Conservation (phyloP, 441 rosid genomes). For the Cnidoscolus chayamansa region DNA sequence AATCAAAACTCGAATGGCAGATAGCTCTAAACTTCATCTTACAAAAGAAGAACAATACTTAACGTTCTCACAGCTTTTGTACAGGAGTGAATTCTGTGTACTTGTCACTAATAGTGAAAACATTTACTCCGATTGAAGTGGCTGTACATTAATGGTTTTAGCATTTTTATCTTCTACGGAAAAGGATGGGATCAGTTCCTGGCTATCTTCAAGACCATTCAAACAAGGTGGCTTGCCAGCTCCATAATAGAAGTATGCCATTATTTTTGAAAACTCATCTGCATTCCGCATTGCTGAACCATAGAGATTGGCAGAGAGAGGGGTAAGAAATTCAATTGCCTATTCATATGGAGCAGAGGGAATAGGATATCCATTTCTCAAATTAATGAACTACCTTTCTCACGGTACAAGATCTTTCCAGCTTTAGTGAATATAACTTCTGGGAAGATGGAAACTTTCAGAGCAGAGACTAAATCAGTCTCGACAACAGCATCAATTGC, state of each 20-base stretch:
- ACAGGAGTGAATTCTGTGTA: neutral
- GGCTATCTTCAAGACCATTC: slow-evolving; percentile 26
- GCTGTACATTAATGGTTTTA: neutral
- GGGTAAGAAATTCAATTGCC: neutral
- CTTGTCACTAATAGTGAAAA: neutral
- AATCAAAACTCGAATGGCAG: neutral
- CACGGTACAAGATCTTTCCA: slow-evolving; percentile 81
- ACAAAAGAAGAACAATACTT: slow-evolving; percentile 3
- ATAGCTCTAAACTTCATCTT: neutral
- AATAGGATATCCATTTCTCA: slow-evolving; percentile 1
- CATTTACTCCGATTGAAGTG: too few relatives aligned
- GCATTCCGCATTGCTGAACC: slow-evolving; percentile 60
- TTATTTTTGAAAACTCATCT: slow-evolving; percentile 77
- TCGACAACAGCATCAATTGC: slow-evolving; percentile 83
- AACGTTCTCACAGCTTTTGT: neutral
- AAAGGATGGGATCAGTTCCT: slow-evolving; percentile 59
- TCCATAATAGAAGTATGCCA: slow-evolving; percentile 92
- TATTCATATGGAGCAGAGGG: neutral
- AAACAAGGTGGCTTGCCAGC: slow-evolving; percentile 78
- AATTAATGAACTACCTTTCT: slow-evolving; percentile 49
- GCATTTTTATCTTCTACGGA: slow-evolving; percentile 20
- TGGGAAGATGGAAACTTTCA: slow-evolving; percentile 69
- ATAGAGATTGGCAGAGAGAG: slow-evolving; percentile 2
- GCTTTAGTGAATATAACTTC: slow-evolving; percentile 83
- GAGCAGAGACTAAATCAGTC: slow-evolving; percentile 67